phyloP scores from a whole-genome alignment of 2,329 filamentous ascomycete genomes.

The Penicillium sp. region DNA sequence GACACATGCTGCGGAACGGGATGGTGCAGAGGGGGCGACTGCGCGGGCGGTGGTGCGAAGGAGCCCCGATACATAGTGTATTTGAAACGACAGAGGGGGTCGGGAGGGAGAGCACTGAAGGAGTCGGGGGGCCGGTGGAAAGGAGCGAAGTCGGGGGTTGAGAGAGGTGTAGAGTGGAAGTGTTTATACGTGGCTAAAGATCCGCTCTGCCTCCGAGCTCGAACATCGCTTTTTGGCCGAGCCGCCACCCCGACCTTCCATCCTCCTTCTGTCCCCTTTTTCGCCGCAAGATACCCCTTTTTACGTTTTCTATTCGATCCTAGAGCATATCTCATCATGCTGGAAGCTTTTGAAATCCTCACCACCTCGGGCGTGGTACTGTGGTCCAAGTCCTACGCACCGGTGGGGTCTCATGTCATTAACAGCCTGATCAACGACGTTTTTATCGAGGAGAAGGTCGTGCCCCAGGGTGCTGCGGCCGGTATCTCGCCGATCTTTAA shows the following conservation, averaged over 20 bases:
- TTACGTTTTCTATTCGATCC: slow-evolving; percentile 1
- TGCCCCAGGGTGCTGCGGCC: slow-evolving; percentile 56
- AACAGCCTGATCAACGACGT: slow-evolving; percentile 95
- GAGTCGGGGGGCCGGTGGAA: slow-evolving; percentile 3
- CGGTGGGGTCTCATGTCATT: slow-evolving; percentile 77
- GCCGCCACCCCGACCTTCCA: slow-evolving; percentile 25
- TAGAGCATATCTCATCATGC: slow-evolving; percentile 55
- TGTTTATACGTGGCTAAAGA: slow-evolving; percentile 37
- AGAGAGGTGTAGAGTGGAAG: slow-evolving; percentile 18
- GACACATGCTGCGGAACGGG: slow-evolving; percentile 98
- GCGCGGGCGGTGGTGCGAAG: slow-evolving; percentile 71
- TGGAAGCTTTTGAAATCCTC: slow-evolving; percentile 95
- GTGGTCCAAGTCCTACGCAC: slow-evolving; percentile 85
- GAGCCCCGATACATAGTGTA: slow-evolving; percentile 75
- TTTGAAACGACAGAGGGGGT: slow-evolving; percentile 7
- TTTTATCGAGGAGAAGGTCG: slow-evolving; percentile 90
- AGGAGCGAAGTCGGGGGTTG: slow-evolving; percentile 7
- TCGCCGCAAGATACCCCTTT: slow-evolving; percentile 17
- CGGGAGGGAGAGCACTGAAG: slow-evolving; percentile 11
- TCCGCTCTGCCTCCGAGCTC: slow-evolving; percentile 26
- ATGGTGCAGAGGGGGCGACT: slow-evolving; percentile 91
- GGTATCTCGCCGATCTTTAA: slow-evolving; percentile 70
- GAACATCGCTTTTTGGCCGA: slow-evolving; percentile 20
- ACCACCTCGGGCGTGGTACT: slow-evolving; percentile 95
- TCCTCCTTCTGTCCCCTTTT: slow-evolving; percentile 22